Percentiles rank a stretch among this genome's conserved stretches.
These are phyloP conservation scores for Chrysosporium keratinophilum DNA, from an alignment of 2,329 filamentous ascomycete genomes.

Conservation along the genomic window DNA sequence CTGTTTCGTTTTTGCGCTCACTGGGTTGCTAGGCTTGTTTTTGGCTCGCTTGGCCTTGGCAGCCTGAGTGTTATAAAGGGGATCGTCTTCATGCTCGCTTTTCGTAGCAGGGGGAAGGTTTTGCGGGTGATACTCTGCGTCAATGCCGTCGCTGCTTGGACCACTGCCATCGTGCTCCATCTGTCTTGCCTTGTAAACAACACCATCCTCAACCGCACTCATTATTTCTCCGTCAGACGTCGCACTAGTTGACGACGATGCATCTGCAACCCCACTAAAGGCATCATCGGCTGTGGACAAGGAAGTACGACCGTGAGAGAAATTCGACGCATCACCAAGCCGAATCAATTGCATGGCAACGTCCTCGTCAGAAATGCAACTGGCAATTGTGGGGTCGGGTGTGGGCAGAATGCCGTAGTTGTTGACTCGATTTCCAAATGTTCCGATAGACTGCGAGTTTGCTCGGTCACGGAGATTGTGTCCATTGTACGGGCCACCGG, in stretches of 20 bases:
- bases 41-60: constrained; percentile 46
- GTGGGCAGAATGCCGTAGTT: constrained; percentile 65
- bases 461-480: constrained; percentile 58
- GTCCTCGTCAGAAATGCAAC: constrained; percentile 95
- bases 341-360: constrained; percentile 96
- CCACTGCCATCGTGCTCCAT: constrained; percentile 46
- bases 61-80: constrained; percentile 29
- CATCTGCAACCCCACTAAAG: constrained; percentile 80
- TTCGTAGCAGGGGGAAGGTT: constrained; percentile 45
- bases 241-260: constrained; percentile 71
- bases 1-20: constrained; percentile 15
- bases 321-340: constrained; percentile 84
- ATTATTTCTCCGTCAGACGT: constrained; percentile 60
- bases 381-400: constrained; percentile 92
- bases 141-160: constrained; percentile 52
- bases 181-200: constrained; percentile 29
- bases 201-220: constrained; percentile 52
- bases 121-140: constrained; percentile 45
- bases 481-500: constrained; percentile 44
- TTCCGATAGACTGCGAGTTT: constrained; percentile 40
- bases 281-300: constrained; percentile 89
- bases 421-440: constrained; percentile 31
- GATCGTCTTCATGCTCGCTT: constrained; percentile 42
- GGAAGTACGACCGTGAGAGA: constrained; percentile 84
- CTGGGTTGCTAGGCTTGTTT: constrained; percentile 31